Conservation (phyloP, 768 basidiomycete species). For the Obba rivulosa region DNA sequence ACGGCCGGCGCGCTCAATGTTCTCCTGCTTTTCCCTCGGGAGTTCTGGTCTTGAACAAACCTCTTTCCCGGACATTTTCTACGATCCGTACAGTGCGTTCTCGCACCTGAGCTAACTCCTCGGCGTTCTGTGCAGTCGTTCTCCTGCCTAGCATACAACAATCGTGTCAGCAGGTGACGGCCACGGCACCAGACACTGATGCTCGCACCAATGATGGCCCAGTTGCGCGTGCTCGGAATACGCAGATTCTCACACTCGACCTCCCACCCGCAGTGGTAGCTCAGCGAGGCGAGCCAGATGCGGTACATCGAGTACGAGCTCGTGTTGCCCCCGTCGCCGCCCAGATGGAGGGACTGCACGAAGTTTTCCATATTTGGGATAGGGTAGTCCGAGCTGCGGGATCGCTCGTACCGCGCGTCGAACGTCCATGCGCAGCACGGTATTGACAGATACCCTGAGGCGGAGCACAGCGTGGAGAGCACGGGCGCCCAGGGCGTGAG, state of each 20-base stretch:
- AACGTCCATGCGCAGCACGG: slow-evolving; percentile 91
- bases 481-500: slow-evolving; percentile 93
- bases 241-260: slow-evolving; percentile 82
- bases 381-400: slow-evolving; percentile 26
- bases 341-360: slow-evolving; percentile 48
- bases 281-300: slow-evolving; percentile 78
- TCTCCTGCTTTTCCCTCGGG: slow-evolving; percentile 64
- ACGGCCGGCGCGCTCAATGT: slow-evolving; percentile 24
- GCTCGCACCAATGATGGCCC: slow-evolving; percentile 85
- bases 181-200: background rate
- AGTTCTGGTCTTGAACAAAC: slow-evolving; percentile 64
- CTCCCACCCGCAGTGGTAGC: slow-evolving; percentile 75
- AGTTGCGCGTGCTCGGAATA: slow-evolving; percentile 91
- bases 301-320: slow-evolving; percentile 81
- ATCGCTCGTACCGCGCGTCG: slow-evolving; percentile 58
- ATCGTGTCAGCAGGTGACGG: background rate
- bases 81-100: slow-evolving; percentile 51
- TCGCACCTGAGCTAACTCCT: slow-evolving; percentile 25
- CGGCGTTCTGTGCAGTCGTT: slow-evolving; percentile 28
- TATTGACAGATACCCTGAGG: slow-evolving; percentile 73
- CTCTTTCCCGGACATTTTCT: slow-evolving; percentile 49
- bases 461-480: slow-evolving; percentile 54
- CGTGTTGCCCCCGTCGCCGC: slow-evolving; percentile 50
- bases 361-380: slow-evolving; percentile 21
- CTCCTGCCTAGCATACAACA: slow-evolving; percentile 15